phyloP scores from a whole-genome alignment of 345 rosid species.

The Ceriops zippeliana region DNA sequence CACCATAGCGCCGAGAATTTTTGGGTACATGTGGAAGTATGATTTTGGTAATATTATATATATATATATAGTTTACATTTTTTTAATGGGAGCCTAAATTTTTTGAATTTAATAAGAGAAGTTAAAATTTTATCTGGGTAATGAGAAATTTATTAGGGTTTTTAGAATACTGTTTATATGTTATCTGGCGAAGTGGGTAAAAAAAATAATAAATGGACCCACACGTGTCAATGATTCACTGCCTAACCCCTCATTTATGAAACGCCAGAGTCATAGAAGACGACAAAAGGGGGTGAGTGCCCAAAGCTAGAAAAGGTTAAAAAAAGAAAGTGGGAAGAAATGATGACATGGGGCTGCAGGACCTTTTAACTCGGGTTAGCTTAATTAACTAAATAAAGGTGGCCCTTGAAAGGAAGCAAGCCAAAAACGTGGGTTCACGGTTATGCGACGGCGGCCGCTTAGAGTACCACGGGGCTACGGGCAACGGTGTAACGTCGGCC shows the following conservation, averaged over 20 bases:
- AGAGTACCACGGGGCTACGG: no score
- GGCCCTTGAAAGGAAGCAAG: constrained; percentile 2
- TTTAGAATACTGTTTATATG: no score
- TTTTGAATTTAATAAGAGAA: not conserved
- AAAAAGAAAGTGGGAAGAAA: not conserved
- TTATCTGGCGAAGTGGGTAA: no score
- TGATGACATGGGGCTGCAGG: constrained; percentile 18
- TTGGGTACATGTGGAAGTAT: constrained; percentile 8
- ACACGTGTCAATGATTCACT: constrained; percentile 20
- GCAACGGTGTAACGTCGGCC: not conserved
- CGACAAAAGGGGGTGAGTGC: constrained; percentile 18
- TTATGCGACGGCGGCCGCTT: no score
- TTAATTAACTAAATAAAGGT: constrained; percentile 12
- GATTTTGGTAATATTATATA: not conserved
- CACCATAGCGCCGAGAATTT: not conserved
- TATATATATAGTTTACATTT: no score
- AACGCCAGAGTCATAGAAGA: constrained; percentile 17
- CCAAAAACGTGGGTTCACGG: not conserved
- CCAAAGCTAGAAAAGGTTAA: not conserved
- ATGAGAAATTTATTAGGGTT: no score
- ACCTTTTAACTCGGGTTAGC: constrained; percentile 19
- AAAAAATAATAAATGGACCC: not conserved
- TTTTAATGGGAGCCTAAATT: no score
- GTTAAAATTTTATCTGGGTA: not conserved
- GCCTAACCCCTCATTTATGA: not conserved